Conservation (phyloP, 495 filamentous ascomycete species). For the Talaromyces borbonicus region DNA sequence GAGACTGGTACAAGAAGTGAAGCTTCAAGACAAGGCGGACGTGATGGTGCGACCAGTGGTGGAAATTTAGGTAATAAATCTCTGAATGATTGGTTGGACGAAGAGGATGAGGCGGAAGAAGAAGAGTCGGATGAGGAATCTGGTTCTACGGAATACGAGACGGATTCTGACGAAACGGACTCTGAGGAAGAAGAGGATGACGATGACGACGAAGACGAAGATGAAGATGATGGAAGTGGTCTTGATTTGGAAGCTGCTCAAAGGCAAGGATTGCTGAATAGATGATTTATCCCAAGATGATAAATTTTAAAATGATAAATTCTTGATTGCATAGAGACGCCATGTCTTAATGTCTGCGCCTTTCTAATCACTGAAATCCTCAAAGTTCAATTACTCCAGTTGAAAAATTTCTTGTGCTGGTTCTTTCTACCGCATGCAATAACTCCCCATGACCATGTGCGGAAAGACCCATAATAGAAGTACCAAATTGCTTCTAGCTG, state of each 20-base stretch:
- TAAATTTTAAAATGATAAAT: neutral
- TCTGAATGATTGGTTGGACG: conserved; percentile 78
- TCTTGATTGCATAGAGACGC: neutral
- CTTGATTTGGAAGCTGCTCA: conserved; percentile 8
- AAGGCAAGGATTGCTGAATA: neutral
- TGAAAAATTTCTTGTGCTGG: no score
- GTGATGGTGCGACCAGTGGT: conserved; percentile 22
- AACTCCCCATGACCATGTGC: no score
- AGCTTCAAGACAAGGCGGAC: conserved; percentile 7
- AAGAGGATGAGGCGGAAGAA: conserved; percentile 40
- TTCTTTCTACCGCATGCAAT: no score
- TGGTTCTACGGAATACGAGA: conserved; percentile 34
- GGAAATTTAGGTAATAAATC: conserved; percentile 42
- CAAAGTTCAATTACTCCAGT: no score
- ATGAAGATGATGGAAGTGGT: no score
- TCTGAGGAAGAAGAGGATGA: conserved; percentile 45
- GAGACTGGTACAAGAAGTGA: conserved; percentile 18
- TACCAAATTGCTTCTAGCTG: no score
- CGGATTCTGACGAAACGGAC: conserved; percentile 29
- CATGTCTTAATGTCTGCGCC: no score
- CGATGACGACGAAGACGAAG: conserved; percentile 33
- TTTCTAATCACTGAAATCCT: no score
- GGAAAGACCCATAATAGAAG: no score
- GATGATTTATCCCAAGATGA: neutral
- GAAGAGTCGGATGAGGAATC: conserved; percentile 39